Base-by-base conservation (phyloP, 352 stramenopile species). In the Phytophthora sansomeana region DNA sequence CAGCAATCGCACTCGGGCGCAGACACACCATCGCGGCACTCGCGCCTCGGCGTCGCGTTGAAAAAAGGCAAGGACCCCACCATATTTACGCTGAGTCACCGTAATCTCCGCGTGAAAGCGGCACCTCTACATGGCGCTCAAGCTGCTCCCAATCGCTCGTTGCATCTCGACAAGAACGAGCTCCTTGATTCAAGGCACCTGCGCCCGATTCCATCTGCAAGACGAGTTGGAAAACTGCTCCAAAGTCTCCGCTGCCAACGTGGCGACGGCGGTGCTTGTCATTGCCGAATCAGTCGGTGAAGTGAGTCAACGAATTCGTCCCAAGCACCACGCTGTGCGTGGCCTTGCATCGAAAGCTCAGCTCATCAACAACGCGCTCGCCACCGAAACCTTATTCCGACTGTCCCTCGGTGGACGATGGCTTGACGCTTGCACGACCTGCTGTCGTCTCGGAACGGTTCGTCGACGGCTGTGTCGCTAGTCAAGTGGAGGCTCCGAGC, bases 321-420 rank as follows among this genome's bases (percentile, higher is more conserved):
- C 13, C 14, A 21, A 33, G 47, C 28, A 52, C 38, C 39, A 47
- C 57, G 4, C n/a, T n/a, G 21, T 16, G 39, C 32, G 36, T 11
- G 46, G n/a, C 43, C 43, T 50, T 56, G 46, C 28, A 30, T 17
- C 39, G 9, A 5, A 33, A 44, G 14, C 36, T 63, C 44, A 61
- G 24, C 58, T 64, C 44, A 61, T 68, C 46, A n/a, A n/a, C n/a
- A n/a, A n/a, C n/a, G n/a, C n/a, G n/a, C n/a, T 64, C 30, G 46
- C 39, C 65, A 74, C 59, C 59, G 65, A 69, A 73, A 74, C 30
- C 65, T 73, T 73, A 69, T 58, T 60, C 51, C 58, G 35, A 38
- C 29, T 35, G 29, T 48, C 28, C 28, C 35, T 47, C 28, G 39
- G n/a, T 10, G 32, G 48, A 66, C 48, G 36, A 57, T 58, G 16